These are phyloP conservation scores for Fraxinus angustifolia DNA, from an alignment of 305 asterid species.

Conservation along the genomic window DNA sequence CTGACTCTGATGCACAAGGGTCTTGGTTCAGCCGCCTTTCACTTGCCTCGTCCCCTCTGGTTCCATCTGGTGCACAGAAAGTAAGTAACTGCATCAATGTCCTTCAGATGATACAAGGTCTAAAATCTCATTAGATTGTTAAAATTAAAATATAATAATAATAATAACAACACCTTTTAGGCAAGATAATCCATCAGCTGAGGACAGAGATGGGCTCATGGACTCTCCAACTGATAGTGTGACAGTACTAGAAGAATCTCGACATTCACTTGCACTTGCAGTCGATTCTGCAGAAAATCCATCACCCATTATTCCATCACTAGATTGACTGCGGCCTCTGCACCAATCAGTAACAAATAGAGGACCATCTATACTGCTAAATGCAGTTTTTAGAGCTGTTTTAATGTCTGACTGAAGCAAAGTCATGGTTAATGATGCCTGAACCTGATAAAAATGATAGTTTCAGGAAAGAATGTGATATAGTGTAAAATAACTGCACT, in stretches of 20 bases:
- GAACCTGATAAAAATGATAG: slow-evolving; percentile 63
- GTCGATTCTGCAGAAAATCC: slow-evolving; percentile 88
- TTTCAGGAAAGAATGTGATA: slow-evolving; percentile 16
- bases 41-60: slow-evolving; percentile 62
- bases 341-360: slow-evolving; percentile 91
- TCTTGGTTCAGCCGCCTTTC: slow-evolving; percentile 46
- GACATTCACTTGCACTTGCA: slow-evolving; percentile 90
- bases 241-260: slow-evolving; percentile 85
- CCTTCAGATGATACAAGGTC: slow-evolving; percentile 21
- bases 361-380: slow-evolving; percentile 92
- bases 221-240: slow-evolving; percentile 80
- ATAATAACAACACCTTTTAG: slow-evolving; percentile 50
- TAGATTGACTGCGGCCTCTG: slow-evolving; percentile 80
- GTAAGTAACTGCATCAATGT: slow-evolving; percentile 21
- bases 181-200: slow-evolving; percentile 59
- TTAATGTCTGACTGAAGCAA: slow-evolving; percentile 96
- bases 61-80: slow-evolving; percentile 57
- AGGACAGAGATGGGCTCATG: slow-evolving; percentile 78
- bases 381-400: slow-evolving; percentile 90
- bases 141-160: slow-evolving; percentile 3
- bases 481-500: slow-evolving; percentile 16
- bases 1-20: slow-evolving; percentile 55
- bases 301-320: slow-evolving; percentile 66
- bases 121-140: slow-evolving; percentile 19
- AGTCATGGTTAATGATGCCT: slow-evolving; percentile 74